Evolutionary conservation across 495 filamentous ascomycete genomes (phyloP).

Genomic region (Penicilliopsis zonata): DNA sequence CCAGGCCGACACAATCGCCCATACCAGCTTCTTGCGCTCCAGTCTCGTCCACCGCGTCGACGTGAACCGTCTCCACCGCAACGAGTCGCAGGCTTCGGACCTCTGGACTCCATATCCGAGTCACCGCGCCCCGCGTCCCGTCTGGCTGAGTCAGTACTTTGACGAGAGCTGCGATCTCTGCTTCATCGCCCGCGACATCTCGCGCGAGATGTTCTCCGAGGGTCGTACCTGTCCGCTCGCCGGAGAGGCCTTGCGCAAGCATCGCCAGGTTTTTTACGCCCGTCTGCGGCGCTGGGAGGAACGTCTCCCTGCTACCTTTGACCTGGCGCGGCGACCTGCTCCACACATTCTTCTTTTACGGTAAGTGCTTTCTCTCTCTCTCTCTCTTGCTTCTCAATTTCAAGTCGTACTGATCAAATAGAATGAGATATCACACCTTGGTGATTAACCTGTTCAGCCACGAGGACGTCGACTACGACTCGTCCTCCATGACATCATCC

Average conservation of each 20-base stretch:
- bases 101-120: conserved; percentile 30
- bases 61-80: conserved; percentile 11
- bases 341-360: conserved; percentile 28
- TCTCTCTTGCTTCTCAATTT: neutral
- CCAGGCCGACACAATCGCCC: conserved; percentile 31
- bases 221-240: conserved; percentile 1
- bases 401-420: conserved; percentile 3
- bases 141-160: conserved; percentile 25
- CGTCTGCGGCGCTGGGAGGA: conserved; percentile 22
- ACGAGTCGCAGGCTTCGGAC: conserved; percentile 7
- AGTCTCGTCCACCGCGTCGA: conserved; percentile 27
- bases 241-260: conserved; percentile 9
- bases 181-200: conserved; percentile 31
- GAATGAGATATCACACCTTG: conserved; percentile 29
- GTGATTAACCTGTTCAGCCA: conserved; percentile 28
- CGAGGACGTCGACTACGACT: conserved; percentile 7
- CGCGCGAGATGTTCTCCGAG: conserved; percentile 22
- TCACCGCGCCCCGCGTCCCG: conserved; percentile 17
- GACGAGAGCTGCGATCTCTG: conserved; percentile 27
- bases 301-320: conserved; percentile 19
- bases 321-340: conserved; percentile 11
- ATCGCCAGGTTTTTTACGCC: conserved; percentile 20
- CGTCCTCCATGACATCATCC: conserved; percentile 6
- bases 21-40: conserved; percentile 28
- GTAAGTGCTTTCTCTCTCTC: conserved; percentile 8